A percentile compares a stretch with the other conserved stretches of the same genome.
These are phyloP conservation scores for Yamadazyma sp. DNA, from an alignment of 805 yeast genomes.

Conservation along the genomic window DNA sequence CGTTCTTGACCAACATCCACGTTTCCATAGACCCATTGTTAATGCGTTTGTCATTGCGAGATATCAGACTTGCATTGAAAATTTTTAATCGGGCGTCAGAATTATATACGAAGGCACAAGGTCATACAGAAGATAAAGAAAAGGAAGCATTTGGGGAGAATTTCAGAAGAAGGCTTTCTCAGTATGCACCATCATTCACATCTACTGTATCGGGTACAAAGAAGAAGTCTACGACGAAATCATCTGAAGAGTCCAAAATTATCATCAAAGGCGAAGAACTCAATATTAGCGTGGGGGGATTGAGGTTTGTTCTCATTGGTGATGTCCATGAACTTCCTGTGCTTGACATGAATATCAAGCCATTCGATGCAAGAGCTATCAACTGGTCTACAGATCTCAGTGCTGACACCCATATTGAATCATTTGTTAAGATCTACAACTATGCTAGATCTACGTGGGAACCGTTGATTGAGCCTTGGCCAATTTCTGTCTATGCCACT, in stretches of 20 bases:
- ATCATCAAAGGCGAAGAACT: constrained; percentile 69
- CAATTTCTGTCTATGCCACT: constrained; percentile 68
- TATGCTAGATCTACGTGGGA: constrained; percentile 94
- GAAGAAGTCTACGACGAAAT: constrained; percentile 13
- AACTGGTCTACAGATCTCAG: constrained; percentile 88
- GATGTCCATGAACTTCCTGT: constrained; percentile 90
- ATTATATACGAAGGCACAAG: constrained; percentile 37
- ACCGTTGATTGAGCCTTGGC: constrained; percentile 88
- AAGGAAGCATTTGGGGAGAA: constrained; percentile 55
- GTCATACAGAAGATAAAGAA: constrained; percentile 18
- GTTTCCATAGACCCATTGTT: constrained; percentile 77
- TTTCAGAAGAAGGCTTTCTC: constrained; percentile 57
- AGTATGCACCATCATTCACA: constrained; percentile 67
- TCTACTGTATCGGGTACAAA: constrained; percentile 44
- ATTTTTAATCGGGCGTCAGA: constrained; percentile 73
- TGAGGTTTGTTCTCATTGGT: constrained; percentile 81
- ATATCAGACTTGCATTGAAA: constrained; percentile 73
- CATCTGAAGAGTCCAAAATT: constrained; percentile 27
- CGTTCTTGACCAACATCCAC: constrained; percentile 61
- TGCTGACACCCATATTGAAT: constrained; percentile 63
- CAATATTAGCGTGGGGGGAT: constrained; percentile 65
- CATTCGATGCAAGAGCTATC: constrained; percentile 64
- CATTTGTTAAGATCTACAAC: constrained; percentile 75
- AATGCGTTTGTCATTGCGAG: constrained; percentile 80
- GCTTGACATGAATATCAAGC: constrained; percentile 68